Percentiles rank a stretch among this genome's conserved stretches.
phyloP scores from a whole-genome alignment of 2,329 filamentous ascomycete species.

The Dothideomycetidae sp. region DNA sequence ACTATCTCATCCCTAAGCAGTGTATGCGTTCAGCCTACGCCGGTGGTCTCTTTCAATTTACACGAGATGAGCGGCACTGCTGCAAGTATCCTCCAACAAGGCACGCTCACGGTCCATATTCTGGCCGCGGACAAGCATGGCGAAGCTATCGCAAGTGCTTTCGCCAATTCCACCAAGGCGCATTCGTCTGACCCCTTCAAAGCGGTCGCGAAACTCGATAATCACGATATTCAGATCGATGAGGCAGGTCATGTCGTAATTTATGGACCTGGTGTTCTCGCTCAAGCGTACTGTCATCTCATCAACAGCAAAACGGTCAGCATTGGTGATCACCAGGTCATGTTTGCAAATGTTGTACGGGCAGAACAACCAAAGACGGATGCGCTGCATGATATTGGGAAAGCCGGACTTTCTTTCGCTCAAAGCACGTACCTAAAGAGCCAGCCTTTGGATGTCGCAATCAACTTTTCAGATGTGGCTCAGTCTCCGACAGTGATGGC shows the following conservation, averaged over 20 bases:
- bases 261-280: conserved; percentile 15
- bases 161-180: conserved; percentile 17
- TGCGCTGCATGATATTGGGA: background rate
- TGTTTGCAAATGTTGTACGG: conserved; percentile 29
- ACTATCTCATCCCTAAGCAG: conserved; percentile 50
- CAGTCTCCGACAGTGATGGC: too few species aligned
- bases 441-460: background rate
- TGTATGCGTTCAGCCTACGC: conserved; percentile 39
- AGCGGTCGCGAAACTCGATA: background rate
- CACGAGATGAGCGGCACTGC: conserved; percentile 42
- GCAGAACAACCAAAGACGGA: background rate
- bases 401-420: background rate
- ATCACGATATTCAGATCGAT: conserved; percentile 1
- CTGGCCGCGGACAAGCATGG: conserved; percentile 22
- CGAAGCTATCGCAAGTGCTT: conserved; percentile 21
- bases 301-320: conserved; percentile 24
- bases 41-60: conserved; percentile 49
- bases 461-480: too few species aligned
- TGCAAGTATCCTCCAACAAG: conserved; percentile 31
- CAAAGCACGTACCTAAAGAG: background rate
- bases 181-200: conserved; percentile 15
- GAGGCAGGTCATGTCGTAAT: background rate
- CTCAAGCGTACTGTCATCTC: conserved; percentile 23
- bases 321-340: conserved; percentile 34
- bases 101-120: conserved; percentile 39